Conservation (phyloP, 2,329 filamentous ascomycete genomes). For the Cladosporium sp. region DNA sequence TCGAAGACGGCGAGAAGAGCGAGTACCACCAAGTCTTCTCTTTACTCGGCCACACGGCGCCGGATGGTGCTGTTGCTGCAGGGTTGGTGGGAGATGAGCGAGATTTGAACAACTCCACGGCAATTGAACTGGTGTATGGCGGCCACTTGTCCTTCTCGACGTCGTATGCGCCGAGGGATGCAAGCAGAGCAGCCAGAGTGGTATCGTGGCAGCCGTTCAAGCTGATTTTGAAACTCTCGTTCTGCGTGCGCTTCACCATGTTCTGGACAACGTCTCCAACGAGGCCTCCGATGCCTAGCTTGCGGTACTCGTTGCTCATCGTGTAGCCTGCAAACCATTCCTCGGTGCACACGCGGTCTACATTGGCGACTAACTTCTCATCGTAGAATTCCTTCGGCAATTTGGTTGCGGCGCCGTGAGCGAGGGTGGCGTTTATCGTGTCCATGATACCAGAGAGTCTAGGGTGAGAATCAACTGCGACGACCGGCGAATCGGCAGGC, state of each 20-base stretch:
- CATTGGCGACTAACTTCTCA: constrained; percentile 58
- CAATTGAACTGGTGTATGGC: constrained; percentile 86
- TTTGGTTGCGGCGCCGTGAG: constrained; percentile 72
- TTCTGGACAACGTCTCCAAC: constrained; percentile 69
- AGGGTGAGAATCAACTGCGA: constrained; percentile 79
- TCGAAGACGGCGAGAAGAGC: constrained; percentile 17
- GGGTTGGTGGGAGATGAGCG: constrained; percentile 18
- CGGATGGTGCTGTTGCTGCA: constrained; percentile 18
- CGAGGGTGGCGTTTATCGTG: constrained; percentile 80
- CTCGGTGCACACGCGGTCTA: constrained; percentile 70
- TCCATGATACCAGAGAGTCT: constrained; percentile 89
- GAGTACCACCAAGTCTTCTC: constrained; percentile 24
- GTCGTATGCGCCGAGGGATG: constrained; percentile 73
- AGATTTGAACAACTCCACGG: constrained; percentile 78
- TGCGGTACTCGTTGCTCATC: constrained; percentile 81
- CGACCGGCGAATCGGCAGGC: constrained; percentile 58
- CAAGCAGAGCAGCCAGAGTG: constrained; percentile 72
- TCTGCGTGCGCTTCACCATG: constrained; percentile 42
- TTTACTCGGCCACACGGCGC: constrained; percentile 16
- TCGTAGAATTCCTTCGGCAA: constrained; percentile 88
- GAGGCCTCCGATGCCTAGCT: constrained; percentile 76
- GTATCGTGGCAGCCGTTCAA: constrained; percentile 90
- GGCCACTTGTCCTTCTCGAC: constrained; percentile 66
- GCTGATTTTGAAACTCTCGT: constrained; percentile 59
- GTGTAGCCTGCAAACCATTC: constrained; percentile 90